Percentiles rank a stretch among this genome's conserved stretches.
phyloP scores from a whole-genome alignment of 2,329 filamentous ascomycete genomes.

The Massarina eburnea region DNA sequence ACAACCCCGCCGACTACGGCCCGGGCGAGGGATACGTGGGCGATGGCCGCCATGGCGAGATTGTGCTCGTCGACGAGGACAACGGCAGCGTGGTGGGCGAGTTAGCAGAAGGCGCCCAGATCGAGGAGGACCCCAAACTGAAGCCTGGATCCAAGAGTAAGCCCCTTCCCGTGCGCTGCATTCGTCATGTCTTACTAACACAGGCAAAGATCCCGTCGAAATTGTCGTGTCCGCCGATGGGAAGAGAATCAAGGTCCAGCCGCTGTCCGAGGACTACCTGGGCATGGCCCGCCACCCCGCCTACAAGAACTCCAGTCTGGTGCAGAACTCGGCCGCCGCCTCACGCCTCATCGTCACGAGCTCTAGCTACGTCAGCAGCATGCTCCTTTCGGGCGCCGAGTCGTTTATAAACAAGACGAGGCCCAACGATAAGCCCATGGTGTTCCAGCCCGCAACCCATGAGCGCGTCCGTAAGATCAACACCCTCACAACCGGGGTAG shows the following conservation, averaged over 20 bases:
- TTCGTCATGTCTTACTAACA: constrained; percentile 22
- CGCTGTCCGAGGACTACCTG: constrained; percentile 70
- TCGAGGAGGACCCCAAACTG: constrained; percentile 75
- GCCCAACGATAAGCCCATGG: constrained; percentile 77
- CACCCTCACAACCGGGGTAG: constrained; percentile 78
- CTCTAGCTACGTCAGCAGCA: constrained; percentile 75
- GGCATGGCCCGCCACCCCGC: constrained; percentile 81
- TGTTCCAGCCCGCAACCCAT: constrained; percentile 84
- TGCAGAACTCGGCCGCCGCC: constrained; percentile 82
- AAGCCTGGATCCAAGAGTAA: constrained; percentile 89
- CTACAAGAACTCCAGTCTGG: constrained; percentile 85
- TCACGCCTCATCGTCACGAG: constrained; percentile 91
- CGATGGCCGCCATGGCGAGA: constrained; percentile 62
- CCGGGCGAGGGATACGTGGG: constrained; percentile 76
- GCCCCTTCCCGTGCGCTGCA: constrained; percentile 18
- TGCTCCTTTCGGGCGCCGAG: constrained; percentile 75
- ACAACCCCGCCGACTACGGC: constrained; percentile 80
- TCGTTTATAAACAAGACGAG: constrained; percentile 78
- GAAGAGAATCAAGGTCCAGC: constrained; percentile 68
- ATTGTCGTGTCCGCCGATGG: constrained; percentile 72
- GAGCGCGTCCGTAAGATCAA: constrained; percentile 85
- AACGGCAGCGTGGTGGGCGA: constrained; percentile 95
- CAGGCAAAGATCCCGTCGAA: constrained; percentile 69
- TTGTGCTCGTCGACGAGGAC: constrained; percentile 93
- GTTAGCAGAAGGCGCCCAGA: constrained; percentile 76